Percentiles rank a stretch among this genome's conserved stretches.
These are phyloP conservation scores for Fusarium nematophilum DNA, from an alignment of 2,329 filamentous ascomycete species.

Conservation along the genomic window DNA sequence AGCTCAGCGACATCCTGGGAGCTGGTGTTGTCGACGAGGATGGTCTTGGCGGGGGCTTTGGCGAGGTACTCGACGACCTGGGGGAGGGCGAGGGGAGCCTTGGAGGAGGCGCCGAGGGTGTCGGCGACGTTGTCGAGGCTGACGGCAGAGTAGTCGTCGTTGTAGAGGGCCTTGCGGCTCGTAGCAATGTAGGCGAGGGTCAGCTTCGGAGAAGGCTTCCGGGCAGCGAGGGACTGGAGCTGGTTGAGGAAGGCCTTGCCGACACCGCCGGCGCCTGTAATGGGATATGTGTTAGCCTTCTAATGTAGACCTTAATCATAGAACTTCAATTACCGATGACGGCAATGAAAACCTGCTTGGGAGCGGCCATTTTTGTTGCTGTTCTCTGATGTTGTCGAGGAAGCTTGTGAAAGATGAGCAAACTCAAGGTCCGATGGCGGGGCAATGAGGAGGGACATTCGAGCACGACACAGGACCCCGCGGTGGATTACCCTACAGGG, in stretches of 20 bases:
- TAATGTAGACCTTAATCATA: background rate
- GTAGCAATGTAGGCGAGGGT: conserved; percentile 87
- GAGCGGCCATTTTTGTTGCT: conserved; percentile 53
- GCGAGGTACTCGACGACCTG: conserved; percentile 83
- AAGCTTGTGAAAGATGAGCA: conserved; percentile 41
- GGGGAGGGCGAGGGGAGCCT: conserved; percentile 73
- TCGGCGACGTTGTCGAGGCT: conserved; percentile 70
- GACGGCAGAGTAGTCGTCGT: conserved; percentile 76
- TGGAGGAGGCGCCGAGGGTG: conserved; percentile 71
- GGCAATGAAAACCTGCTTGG: conserved; percentile 63
- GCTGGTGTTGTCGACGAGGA: conserved; percentile 96
- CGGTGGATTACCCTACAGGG: conserved; percentile 42
- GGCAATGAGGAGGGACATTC: conserved; percentile 39
- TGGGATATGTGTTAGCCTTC: conserved; percentile 28
- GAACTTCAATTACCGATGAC: conserved; percentile 57
- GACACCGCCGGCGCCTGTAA: conserved; percentile 86
- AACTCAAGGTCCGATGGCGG: conserved; percentile 51
- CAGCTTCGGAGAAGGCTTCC: conserved; percentile 76
- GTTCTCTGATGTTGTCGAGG: conserved; percentile 19
- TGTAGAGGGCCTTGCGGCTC: conserved; percentile 84
- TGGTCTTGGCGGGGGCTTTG: conserved; percentile 78
- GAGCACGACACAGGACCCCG: conserved; percentile 41
- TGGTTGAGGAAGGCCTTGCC: conserved; percentile 92
- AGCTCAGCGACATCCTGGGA: conserved; percentile 84
- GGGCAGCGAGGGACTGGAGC: conserved; percentile 74